Percentiles rank a stretch among this genome's conserved stretches.
phyloP scores from a whole-genome alignment of 2,329 filamentous ascomycete species.

The Botryosphaeria dothidea region DNA sequence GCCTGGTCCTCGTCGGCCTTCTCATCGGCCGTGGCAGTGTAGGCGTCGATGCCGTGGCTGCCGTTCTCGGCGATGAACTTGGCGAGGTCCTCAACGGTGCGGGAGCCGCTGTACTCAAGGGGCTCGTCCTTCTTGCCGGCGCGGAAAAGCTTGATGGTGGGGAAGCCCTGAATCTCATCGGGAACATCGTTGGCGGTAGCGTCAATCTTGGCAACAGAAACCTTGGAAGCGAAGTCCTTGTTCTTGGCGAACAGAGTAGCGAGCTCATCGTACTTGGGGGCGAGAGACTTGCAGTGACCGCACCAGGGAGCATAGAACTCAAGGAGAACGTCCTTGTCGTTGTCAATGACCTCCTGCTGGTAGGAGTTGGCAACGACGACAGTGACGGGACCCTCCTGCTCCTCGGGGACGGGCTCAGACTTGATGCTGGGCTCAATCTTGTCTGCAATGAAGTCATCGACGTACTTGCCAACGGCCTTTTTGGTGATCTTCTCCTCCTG shows the following conservation, averaged over 20 bases:
- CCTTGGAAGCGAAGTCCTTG: conserved; percentile 56
- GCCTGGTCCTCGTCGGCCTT: conserved; percentile 48
- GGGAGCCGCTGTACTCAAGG: conserved; percentile 82
- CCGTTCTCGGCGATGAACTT: conserved; percentile 95
- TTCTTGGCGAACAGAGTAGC: conserved; percentile 56
- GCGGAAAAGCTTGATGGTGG: conserved; percentile 97
- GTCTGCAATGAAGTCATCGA: conserved; percentile 80
- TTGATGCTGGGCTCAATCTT: conserved; percentile 97
- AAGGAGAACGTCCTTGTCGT: conserved; percentile 93
- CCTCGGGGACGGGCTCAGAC: conserved; percentile 94
- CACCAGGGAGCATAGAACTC: conserved; percentile 97
- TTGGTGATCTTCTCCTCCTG: conserved; percentile 76
- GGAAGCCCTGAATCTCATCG: conserved; percentile 96
- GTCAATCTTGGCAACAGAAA: conserved; percentile 84
- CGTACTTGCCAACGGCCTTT: conserved; percentile 75
- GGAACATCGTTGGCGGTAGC: conserved; percentile 95
- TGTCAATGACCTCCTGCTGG: conserved; percentile 85
- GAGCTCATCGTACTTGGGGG: conserved; percentile 68
- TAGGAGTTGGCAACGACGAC: conserved; percentile 93
- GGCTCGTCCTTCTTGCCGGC: conserved; percentile 85
- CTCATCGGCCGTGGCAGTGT: conserved; percentile 60
- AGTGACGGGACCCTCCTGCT: conserved; percentile 83
- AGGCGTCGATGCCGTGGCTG: conserved; percentile 76
- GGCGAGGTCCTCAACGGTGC: conserved; percentile 87
- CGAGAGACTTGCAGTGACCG: conserved; percentile 69